phyloP scores from a whole-genome alignment of 2,329 filamentous ascomycete genomes.

The Dactylonectria estremocensis region DNA sequence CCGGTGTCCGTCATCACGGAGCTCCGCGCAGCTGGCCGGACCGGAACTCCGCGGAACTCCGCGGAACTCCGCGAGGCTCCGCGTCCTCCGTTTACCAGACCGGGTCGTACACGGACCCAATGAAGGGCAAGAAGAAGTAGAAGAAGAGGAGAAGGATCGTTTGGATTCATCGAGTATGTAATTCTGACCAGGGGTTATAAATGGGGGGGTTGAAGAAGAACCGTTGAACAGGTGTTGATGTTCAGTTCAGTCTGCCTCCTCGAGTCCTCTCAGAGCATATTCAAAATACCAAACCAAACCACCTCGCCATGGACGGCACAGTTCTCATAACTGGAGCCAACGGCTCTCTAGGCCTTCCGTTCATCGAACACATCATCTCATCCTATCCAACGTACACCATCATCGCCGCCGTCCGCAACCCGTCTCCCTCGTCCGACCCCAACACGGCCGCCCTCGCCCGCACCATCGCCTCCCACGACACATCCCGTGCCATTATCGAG shows the following conservation, averaged over 20 bases:
- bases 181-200: no score
- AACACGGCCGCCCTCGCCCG: slow-evolving; percentile 50
- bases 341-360: slow-evolving; percentile 49
- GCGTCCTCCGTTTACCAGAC: background rate
- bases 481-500: slow-evolving; percentile 28
- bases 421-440: slow-evolving; percentile 44
- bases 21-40: background rate
- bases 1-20: background rate
- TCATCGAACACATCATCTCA: slow-evolving; percentile 31
- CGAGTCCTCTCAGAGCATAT: background rate
- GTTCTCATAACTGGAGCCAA: slow-evolving; percentile 57
- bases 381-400: slow-evolving; percentile 43
- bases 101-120: background rate
- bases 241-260: no score
- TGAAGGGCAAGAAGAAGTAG: background rate
- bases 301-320: slow-evolving; percentile 48
- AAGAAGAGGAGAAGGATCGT: no score
- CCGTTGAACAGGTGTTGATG: background rate
- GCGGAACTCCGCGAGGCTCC: slow-evolving; percentile 39
- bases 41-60: slow-evolving; percentile 39
- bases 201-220: no score
- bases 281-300: background rate
- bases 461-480: slow-evolving; percentile 28
- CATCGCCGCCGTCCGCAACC: slow-evolving; percentile 53
- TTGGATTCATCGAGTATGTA: no score